phyloP scores from a whole-genome alignment of 192 early-diverging fungal genomes.

The Phlyctochytrium bullatum region DNA sequence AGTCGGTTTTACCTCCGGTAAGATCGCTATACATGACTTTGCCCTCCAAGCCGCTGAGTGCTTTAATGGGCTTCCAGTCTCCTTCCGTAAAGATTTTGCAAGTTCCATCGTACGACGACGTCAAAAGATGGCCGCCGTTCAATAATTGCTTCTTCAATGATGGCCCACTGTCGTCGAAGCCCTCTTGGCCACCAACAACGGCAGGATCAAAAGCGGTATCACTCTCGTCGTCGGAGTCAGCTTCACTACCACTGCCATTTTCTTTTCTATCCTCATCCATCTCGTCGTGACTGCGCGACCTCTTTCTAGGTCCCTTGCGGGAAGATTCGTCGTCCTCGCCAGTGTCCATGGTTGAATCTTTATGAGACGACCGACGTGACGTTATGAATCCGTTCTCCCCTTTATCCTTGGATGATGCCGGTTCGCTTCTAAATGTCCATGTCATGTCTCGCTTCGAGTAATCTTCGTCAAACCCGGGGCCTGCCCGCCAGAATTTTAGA shows the following conservation, averaged over 20 bases:
- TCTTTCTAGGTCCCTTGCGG: no score
- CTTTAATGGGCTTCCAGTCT: conserved; percentile 89
- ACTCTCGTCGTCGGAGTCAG: conserved; percentile 11
- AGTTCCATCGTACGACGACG: conserved; percentile 83
- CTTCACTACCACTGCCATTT: neutral
- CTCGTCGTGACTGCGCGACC: no score
- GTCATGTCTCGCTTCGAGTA: no score
- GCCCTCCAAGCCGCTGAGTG: conserved; percentile 81
- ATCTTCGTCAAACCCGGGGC: conserved; percentile 34
- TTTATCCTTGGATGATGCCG: conserved; percentile 23
- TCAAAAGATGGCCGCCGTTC: conserved; percentile 76
- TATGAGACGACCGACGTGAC: no score
- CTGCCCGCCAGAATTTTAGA: conserved; percentile 57
- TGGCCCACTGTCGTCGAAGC: conserved; percentile 26
- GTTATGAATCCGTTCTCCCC: no score
- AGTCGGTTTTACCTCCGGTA: conserved; percentile 38
- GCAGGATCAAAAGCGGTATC: no score
- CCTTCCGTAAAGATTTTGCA: conserved; percentile 92
- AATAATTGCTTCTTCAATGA: conserved; percentile 38
- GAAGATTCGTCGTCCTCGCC: conserved; percentile 33
- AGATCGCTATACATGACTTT: conserved; percentile 90
- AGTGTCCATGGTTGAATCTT: conserved; percentile 34
- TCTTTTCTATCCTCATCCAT: conserved; percentile 6
- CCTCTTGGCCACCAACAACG: conserved; percentile 4
- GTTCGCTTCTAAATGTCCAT: conserved; percentile 17